A percentile compares a stretch with the other conserved stretches of the same genome.
These are phyloP conservation scores for Naganishia cerealis DNA, from an alignment of 1,284 basidiomycete species.

Conservation along the genomic window DNA sequence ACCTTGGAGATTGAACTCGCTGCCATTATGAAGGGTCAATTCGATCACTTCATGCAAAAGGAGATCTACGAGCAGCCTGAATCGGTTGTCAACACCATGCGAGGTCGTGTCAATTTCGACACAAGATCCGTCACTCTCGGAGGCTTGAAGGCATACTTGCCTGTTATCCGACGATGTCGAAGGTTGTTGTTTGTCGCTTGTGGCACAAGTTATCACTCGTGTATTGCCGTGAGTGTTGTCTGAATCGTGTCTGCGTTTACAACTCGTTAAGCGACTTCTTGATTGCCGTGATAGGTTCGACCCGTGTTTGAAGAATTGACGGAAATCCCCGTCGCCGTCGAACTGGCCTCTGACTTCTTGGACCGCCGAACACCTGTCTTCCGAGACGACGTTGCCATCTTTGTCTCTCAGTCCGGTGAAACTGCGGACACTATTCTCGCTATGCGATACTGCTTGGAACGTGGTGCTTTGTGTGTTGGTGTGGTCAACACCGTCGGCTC, in stretches of 20 bases:
- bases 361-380: constrained; percentile 99
- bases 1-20: constrained; percentile 98
- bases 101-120: constrained; percentile 99
- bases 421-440: constrained; percentile 98
- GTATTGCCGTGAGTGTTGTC: constrained; percentile 65
- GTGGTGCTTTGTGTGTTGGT: constrained; percentile 89
- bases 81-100: constrained; percentile 99
- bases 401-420: constrained; percentile 97
- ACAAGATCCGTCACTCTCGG: constrained; percentile 86
- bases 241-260: neutral
- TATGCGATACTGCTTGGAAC: constrained; percentile 92
- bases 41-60: constrained; percentile 99
- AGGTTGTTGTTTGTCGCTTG: constrained; percentile 97
- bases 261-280: constrained; percentile 7
- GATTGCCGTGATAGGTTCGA: constrained; percentile 62
- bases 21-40: constrained; percentile 99
- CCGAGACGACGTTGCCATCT: constrained; percentile 96
- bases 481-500: constrained; percentile 99
- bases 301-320: constrained; percentile 98
- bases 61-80: constrained; percentile 99
- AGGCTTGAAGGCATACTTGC: constrained; percentile 90
- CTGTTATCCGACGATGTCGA: constrained; percentile 90
- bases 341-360: constrained; percentile 96
- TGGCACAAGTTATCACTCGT: constrained; percentile 97
- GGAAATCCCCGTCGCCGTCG: constrained; percentile 96